These are phyloP conservation scores for Herpetomonas samuelpessoai DNA, from an alignment of 208 protist species.

Conservation along the genomic window DNA sequence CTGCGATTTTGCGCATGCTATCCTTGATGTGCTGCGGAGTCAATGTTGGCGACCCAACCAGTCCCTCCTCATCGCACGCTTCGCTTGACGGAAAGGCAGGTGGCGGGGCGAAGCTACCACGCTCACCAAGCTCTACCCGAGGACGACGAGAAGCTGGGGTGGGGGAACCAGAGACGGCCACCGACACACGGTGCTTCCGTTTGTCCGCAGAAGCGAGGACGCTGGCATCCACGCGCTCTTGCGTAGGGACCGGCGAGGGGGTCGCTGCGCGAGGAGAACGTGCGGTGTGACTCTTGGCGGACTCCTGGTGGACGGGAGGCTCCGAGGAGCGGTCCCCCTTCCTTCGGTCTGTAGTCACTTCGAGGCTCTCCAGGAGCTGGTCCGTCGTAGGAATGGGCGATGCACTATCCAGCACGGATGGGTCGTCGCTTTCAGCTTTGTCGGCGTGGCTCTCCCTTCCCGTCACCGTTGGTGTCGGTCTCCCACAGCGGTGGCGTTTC, in stretches of 20 bases:
- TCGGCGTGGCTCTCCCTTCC: too few relatives aligned
- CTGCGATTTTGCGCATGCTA: constrained; percentile 22
- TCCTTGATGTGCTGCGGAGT: constrained; percentile 41
- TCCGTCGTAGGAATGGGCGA: constrained; percentile 29
- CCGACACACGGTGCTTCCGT: constrained; percentile 16
- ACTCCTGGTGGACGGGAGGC: background rate
- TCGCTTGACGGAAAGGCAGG: constrained; percentile 4
- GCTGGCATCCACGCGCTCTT: background rate
- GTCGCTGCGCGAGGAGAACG: background rate
- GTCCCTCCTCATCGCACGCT: background rate
- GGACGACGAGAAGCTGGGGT: too few relatives aligned
- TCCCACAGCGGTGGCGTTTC: constrained; percentile 18
- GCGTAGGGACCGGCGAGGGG: background rate
- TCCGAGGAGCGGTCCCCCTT: background rate
- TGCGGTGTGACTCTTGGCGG: background rate
- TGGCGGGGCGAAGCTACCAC: background rate
- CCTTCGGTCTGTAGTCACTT: constrained; percentile 4
- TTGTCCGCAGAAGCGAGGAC: constrained; percentile 29
- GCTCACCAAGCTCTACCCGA: too few relatives aligned
- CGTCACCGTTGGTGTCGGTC: constrained; percentile 24
- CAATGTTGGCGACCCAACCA: constrained; percentile 23
- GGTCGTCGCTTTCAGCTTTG: background rate
- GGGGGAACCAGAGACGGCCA: too few relatives aligned
- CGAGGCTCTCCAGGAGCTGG: constrained; percentile 30
- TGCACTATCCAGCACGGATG: constrained; percentile 3